A percentile compares a stretch with the other conserved stretches of the same genome.
Evolutionary conservation across 2,329 filamentous ascomycete genomes (phyloP).

Genomic region (Aspergillus sergii): DNA sequence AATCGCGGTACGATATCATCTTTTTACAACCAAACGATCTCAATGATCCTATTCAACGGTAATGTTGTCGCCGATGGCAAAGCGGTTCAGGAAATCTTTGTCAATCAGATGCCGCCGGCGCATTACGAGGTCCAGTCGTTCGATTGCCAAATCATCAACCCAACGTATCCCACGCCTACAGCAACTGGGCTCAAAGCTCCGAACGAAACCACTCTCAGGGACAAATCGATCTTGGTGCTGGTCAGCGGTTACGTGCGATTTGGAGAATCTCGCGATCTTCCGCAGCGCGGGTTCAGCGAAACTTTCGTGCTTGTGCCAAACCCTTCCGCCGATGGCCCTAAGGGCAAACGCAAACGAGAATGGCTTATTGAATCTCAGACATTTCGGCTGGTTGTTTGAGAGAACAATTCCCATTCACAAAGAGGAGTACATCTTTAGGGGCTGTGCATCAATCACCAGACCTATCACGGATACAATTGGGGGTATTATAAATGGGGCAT

Average conservation of each 20-base stretch:
- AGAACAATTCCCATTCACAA: background rate
- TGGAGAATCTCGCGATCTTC: conserved; percentile 62
- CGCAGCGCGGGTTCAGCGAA: conserved; percentile 74
- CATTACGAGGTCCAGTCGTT: conserved; percentile 75
- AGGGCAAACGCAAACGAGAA: conserved; percentile 57
- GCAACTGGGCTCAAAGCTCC: conserved; percentile 37
- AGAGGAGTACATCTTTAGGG: background rate
- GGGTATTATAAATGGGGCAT: conserved; percentile 2
- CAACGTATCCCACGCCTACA: conserved; percentile 63
- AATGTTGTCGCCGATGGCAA: conserved; percentile 63
- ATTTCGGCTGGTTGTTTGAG: conserved; percentile 59
- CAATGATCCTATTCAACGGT: conserved; percentile 81
- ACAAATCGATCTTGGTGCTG: conserved; percentile 72
- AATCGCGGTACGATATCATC: conserved; percentile 58
- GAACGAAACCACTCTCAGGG: conserved; percentile 51
- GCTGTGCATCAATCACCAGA: background rate
- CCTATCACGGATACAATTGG: background rate
- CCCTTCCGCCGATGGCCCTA: conserved; percentile 52
- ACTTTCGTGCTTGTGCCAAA: conserved; percentile 80
- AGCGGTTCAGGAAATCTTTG: conserved; percentile 70
- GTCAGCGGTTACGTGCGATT: conserved; percentile 74
- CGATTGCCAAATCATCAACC: conserved; percentile 78
- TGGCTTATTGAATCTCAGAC: conserved; percentile 75
- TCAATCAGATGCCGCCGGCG: conserved; percentile 62
- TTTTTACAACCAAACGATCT: conserved; percentile 67